Evolutionary conservation across 2,329 filamentous ascomycete species (phyloP).

Genomic region (Penicillium paneum): DNA sequence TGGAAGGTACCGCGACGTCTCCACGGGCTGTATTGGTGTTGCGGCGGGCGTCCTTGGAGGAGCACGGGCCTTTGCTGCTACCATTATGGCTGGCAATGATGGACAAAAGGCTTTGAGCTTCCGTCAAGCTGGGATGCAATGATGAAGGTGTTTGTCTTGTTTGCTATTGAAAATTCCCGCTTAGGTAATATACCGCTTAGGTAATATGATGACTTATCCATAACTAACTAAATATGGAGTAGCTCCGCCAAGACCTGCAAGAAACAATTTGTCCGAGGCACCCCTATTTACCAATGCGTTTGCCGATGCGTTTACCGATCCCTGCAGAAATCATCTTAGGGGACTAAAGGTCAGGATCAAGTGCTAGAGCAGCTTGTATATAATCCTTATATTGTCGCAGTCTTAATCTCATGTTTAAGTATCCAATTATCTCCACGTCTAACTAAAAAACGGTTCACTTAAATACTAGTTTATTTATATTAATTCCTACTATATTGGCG

Average conservation of each 20-base stretch:
- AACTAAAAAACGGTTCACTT: no score
- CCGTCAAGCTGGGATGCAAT: slow-evolving; percentile 6
- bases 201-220: neutral
- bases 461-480: no score
- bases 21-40: slow-evolving; percentile 38
- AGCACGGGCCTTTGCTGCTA: slow-evolving; percentile 35
- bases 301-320: no score
- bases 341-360: no score
- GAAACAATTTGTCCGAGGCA: neutral
- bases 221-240: no score
- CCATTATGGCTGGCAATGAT: slow-evolving; percentile 23
- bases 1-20: slow-evolving; percentile 48
- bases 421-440: no score
- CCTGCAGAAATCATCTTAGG: no score
- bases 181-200: slow-evolving; percentile 5
- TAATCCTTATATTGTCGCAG: no score
- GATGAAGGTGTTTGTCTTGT: slow-evolving; percentile 18
- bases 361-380: no score
- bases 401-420: no score
- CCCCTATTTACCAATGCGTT: no score
- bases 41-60: slow-evolving; percentile 53
- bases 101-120: slow-evolving; percentile 1
- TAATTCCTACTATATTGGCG: no score
- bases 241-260: neutral
- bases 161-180: slow-evolving; percentile 6